Base-by-base conservation (phyloP, 208 protist species). In the Crithidia fasciculata region DNA sequence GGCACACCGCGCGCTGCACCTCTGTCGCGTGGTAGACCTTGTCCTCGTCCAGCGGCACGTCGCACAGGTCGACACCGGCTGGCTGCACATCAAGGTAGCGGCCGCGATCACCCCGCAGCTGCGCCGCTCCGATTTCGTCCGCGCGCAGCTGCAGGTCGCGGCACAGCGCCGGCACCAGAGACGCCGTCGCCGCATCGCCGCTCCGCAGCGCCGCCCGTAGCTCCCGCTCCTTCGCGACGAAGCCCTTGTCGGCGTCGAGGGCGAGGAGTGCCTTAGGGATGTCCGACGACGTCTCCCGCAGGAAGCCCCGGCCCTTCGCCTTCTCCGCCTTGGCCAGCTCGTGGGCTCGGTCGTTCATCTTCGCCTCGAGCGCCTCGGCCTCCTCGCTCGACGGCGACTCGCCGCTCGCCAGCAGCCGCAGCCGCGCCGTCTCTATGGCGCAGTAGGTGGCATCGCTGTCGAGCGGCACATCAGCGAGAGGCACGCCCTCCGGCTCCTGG, bases 11-110 rank as follows among this genome's bases (percentile, higher is more conserved):
- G 8, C 91, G 87, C 69, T 90, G 47, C 50, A 91, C 55, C 72
- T 96, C 88, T 62, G 87, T 57, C 37, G 72, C 67, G 18, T 67
- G 69, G 64, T 85, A 96, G 4, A 15, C 16, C 39, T 67, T 36
- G 71, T 96, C 91, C 43, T 56, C 58, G 65, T 92, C 86, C 8
- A 96, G 66, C 3, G 82, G 80, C 37, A 94, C 59, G 75, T 93
- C 88, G 45, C 55, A 72, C 37, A 88, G 50, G 39, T 88, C 84
- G 10, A 96, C 83, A 40, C 86, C 89, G 10, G 83, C 77, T 8
- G 76, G 73, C 43, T 90, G 62, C 28, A 78, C 44, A 40, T 84
- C 78, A 6, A 96, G 67, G 78, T 94, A 96, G 53, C 63, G 49
- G 62, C 72, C 74, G 37, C 87, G 87, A 28, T 81, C 78, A 8